Base-by-base conservation (phyloP, 1,284 basidiomycete genomes). In the Sphaerobolus stellatus region DNA sequence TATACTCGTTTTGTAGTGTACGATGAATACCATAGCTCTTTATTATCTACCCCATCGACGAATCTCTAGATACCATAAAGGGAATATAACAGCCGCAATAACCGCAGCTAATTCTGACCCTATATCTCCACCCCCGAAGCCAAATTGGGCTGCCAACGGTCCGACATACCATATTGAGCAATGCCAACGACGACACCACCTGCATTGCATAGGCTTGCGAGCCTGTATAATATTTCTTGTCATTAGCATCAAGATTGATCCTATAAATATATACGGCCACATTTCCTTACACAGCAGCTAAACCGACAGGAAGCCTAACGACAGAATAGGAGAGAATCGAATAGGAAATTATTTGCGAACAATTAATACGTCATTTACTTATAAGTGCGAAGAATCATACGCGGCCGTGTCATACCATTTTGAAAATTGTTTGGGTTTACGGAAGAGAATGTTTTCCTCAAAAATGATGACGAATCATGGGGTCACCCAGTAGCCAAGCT, bases 401-500 rank as follows among this genome's bases (percentile, higher is more conserved):
- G 75, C 78, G n/a, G 72, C 71, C 47, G 82, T 61, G 60, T 85
- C 76, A 61, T 85, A 86, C 11, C 77, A 78, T 8, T 75, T 76
- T 9, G 80, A 61, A 3, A 60, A 68, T 5, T 79, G 73, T 2
- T 69, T 61, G 33, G 67, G 67, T 5, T 72, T 59, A 16, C 82
- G 69, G 65, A 88, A 81, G 45, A 88, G 66, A 59, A 78, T 76
- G 61, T 82, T 81, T 59, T 86, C 83, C 56, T 82, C 78, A 0
- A 74, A 67, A 22, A 84, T 72, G 46, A 85, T 79, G 47, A 82
- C 75, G 56, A 83, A 69, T 65, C 83, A 83, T 64, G 84, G n/a
- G 1, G 80, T 78, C 0, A 76, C 75, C 83, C 83, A 87, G 68
- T 88, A 86, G n/a, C 80, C 78, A 24, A 86, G 69, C 49, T 87